Evolutionary conservation across 2,329 filamentous ascomycete genomes (phyloP).

Genomic region (Trichoderma sp.): DNA sequence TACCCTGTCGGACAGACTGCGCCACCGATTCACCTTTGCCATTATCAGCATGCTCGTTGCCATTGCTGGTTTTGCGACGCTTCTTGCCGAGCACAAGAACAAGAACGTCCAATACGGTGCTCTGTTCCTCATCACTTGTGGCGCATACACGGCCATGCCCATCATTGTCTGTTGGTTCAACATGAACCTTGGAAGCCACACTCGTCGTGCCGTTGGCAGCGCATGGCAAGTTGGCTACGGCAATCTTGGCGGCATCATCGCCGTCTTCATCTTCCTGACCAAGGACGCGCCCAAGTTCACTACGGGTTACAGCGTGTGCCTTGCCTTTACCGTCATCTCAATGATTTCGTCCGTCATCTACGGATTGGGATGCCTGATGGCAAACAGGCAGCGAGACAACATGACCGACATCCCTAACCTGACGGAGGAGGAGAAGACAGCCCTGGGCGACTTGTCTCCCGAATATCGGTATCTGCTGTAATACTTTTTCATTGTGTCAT

Average conservation of each 20-base stretch:
- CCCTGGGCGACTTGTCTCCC: slow-evolving; percentile 57
- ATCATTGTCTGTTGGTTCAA: slow-evolving; percentile 81
- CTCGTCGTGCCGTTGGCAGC: slow-evolving; percentile 64
- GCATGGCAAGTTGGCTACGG: slow-evolving; percentile 78
- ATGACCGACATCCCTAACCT: slow-evolving; percentile 40
- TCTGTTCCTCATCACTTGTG: slow-evolving; percentile 77
- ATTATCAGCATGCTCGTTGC: slow-evolving; percentile 65
- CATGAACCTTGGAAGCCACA: slow-evolving; percentile 74
- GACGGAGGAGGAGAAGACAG: slow-evolving; percentile 60
- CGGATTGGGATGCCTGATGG: slow-evolving; percentile 51
- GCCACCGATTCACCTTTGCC: slow-evolving; percentile 73
- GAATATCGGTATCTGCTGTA: slow-evolving; percentile 59
- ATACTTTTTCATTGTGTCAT: background rate
- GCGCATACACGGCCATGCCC: slow-evolving; percentile 84
- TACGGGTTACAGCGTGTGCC: slow-evolving; percentile 72
- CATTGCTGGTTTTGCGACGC: slow-evolving; percentile 71
- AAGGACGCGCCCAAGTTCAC: slow-evolving; percentile 67
- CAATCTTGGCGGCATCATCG: slow-evolving; percentile 75
- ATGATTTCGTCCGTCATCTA: slow-evolving; percentile 60
- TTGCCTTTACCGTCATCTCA: slow-evolving; percentile 69
- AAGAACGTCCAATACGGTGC: slow-evolving; percentile 68
- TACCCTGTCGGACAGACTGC: slow-evolving; percentile 64
- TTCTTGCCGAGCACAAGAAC: slow-evolving; percentile 69
- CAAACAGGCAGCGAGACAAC: slow-evolving; percentile 60
- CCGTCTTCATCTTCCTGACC: slow-evolving; percentile 65